phyloP scores from a whole-genome alignment of 331 rosid species.

The Quercus phellos region DNA sequence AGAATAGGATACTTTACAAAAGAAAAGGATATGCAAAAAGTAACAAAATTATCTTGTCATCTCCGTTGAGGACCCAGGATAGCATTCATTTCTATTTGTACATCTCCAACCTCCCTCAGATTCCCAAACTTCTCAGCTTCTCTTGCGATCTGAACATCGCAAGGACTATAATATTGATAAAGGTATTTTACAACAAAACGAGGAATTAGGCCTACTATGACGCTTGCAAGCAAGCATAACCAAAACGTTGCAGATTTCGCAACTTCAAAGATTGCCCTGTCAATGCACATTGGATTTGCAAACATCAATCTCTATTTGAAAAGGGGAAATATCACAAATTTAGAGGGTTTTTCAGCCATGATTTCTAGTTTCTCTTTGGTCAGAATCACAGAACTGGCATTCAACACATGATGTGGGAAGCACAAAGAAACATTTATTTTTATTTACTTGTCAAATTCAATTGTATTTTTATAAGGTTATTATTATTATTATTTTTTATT shows the following conservation, averaged over 20 bases:
- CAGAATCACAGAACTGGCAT: not conserved
- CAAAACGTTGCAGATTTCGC: slow-evolving; percentile 50
- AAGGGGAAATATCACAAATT: not conserved
- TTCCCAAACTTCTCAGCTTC: slow-evolving; percentile 56
- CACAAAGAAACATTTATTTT: too few species aligned
- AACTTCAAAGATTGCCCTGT: slow-evolving; percentile 68
- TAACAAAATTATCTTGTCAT: slow-evolving; percentile 29
- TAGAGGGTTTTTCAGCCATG: not conserved
- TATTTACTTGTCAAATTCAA: too few species aligned
- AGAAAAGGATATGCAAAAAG: not conserved
- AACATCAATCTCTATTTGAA: slow-evolving; percentile 18
- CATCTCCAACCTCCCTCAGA: slow-evolving; percentile 36
- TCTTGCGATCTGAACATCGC: slow-evolving; percentile 75
- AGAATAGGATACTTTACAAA: slow-evolving; percentile 29
- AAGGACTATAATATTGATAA: slow-evolving; percentile 51
- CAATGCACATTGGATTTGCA: slow-evolving; percentile 21
- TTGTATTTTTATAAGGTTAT: too few species aligned
- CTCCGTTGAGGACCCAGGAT: slow-evolving; percentile 30
- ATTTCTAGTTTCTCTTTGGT: not conserved
- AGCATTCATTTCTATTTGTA: slow-evolving; percentile 75
- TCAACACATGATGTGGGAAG: too few species aligned
- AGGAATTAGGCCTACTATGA: slow-evolving; percentile 56
- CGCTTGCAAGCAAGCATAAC: slow-evolving; percentile 59
- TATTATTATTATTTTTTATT: too few species aligned
- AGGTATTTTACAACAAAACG: slow-evolving; percentile 58